A percentile compares a stretch with the other conserved stretches of the same genome.
Evolutionary conservation across 1,284 basidiomycete species (phyloP).

Genomic region (Sporisorium sorghi): DNA sequence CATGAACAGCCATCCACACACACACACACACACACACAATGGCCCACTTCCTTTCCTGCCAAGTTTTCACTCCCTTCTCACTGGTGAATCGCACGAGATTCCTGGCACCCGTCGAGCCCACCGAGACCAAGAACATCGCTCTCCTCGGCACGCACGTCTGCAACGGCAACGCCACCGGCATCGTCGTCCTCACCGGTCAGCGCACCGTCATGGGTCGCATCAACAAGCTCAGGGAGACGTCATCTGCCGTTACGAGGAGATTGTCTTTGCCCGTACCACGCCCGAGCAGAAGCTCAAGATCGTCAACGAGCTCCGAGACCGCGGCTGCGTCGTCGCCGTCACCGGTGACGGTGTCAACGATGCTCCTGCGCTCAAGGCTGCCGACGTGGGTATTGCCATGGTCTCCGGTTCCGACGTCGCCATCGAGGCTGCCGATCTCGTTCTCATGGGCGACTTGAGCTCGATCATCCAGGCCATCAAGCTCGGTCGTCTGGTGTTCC

Average conservation of each 20-base stretch:
- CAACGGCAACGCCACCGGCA: slow-evolving; percentile 74
- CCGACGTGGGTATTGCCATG: slow-evolving; percentile 73
- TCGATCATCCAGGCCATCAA: slow-evolving; percentile 59
- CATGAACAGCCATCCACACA: slow-evolving; percentile 68
- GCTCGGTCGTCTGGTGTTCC: slow-evolving; percentile 76
- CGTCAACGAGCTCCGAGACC: slow-evolving; percentile 75
- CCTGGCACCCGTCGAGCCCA: slow-evolving; percentile 73
- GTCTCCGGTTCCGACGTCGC: slow-evolving; percentile 71
- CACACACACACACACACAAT: too few relatives aligned
- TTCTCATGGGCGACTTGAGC: slow-evolving; percentile 59
- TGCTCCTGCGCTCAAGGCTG: slow-evolving; percentile 72
- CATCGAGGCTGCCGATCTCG: slow-evolving; percentile 65
- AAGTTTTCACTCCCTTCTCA: too few relatives aligned
- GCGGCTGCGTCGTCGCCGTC: slow-evolving; percentile 74
- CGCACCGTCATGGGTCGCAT: slow-evolving; percentile 73
- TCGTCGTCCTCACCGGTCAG: slow-evolving; percentile 75
- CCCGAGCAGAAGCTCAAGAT: slow-evolving; percentile 79
- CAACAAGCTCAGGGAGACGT: slow-evolving; percentile 71
- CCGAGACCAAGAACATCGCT: slow-evolving; percentile 75
- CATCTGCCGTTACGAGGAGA: slow-evolving; percentile 75
- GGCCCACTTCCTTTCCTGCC: too few relatives aligned
- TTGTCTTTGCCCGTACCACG: slow-evolving; percentile 80
- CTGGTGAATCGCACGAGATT: slow-evolving; percentile 75
- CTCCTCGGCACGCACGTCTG: slow-evolving; percentile 77
- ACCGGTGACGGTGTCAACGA: slow-evolving; percentile 81